Base-by-base conservation (phyloP, 179 eudicot genomes). In the Vitellaria paradoxa region DNA sequence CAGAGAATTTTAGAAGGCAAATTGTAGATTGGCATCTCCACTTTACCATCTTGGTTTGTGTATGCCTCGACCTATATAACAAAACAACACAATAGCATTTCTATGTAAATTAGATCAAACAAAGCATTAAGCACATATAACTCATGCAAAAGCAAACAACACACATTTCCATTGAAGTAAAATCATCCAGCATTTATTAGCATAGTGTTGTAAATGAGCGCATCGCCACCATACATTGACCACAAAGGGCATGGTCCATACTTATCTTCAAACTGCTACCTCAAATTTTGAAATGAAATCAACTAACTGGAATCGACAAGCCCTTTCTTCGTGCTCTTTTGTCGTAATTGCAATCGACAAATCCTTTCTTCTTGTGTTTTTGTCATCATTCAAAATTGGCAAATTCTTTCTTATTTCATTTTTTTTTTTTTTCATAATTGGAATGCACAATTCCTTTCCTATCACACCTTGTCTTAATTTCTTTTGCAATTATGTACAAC, bases 1-100 rank as follows among this genome's bases (percentile, higher is more conserved):
- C 92, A 89, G 17, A 86, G 82, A 82, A 89, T 89, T 84, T 80
- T 89, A 65, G 83, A 82, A 72, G 88, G 85, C 3, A 89, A 76
- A 70, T 86, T 72, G 76, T 85, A 86, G 78, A 83, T 75, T 65
- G 85, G 87, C 53, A 87, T 88, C 37, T 80, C 78, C 73, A 70
- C 79, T 52, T 74, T 69, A 62, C 66, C 78, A 57, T 85, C 89
- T 80, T 79, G 79, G 65, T 82, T 87, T 53, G 81, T 86, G 65
- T 88, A 87, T 14, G 83, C 90, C 81, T 82, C 85, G 82, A 89
- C 78, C 92, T 89, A 76, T 20, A 70, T 74, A 2, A 45, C 68
- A 21, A 45, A 40, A 68, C 17, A 21, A 15, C 1, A 4, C 56
- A 5, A 55, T n/a, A 6, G 52, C 20, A 21, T 66, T 37, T 66